Evolutionary conservation across 257 asterid genomes (phyloP).

Genomic region (Schizonepeta tenuifolia): DNA sequence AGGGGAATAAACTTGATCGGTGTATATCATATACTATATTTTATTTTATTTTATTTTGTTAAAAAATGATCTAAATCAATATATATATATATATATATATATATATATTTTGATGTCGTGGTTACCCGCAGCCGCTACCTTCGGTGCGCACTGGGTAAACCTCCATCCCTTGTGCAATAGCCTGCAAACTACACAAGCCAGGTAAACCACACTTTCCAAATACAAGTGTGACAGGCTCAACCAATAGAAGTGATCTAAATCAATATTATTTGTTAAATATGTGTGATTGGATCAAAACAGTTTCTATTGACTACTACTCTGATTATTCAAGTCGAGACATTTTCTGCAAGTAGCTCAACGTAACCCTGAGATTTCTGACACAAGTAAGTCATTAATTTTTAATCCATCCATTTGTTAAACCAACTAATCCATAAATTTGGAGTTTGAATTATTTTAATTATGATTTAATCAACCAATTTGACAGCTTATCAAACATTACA

Average conservation of each 20-base stretch:
- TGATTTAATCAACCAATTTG: constrained; percentile 26
- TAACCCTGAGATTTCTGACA: constrained; percentile 26
- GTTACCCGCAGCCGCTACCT: too few relatives aligned
- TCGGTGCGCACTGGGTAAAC: too few relatives aligned
- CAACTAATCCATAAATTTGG: constrained; percentile 20
- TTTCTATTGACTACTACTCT: constrained; percentile 6
- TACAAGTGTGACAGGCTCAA: too few relatives aligned
- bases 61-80: too few relatives aligned
- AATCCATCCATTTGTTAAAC: constrained; percentile 18
- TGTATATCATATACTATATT: too few relatives aligned
- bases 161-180: too few relatives aligned
- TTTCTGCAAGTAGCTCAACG: constrained; percentile 25
- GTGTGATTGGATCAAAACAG: constrained; percentile 14
- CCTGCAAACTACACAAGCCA: too few relatives aligned
- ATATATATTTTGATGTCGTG: too few relatives aligned
- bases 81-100: too few relatives aligned
- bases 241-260: not conserved
- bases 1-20: not conserved
- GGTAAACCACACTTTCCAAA: too few relatives aligned
- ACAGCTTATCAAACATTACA: constrained; percentile 31
- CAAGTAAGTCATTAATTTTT: not conserved
- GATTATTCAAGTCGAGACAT: constrained; percentile 24
- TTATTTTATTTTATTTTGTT: too few relatives aligned
- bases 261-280: not conserved
- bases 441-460: not conserved